phyloP scores from a whole-genome alignment of 345 rosid species.

The Hibiscus mutabilis region DNA sequence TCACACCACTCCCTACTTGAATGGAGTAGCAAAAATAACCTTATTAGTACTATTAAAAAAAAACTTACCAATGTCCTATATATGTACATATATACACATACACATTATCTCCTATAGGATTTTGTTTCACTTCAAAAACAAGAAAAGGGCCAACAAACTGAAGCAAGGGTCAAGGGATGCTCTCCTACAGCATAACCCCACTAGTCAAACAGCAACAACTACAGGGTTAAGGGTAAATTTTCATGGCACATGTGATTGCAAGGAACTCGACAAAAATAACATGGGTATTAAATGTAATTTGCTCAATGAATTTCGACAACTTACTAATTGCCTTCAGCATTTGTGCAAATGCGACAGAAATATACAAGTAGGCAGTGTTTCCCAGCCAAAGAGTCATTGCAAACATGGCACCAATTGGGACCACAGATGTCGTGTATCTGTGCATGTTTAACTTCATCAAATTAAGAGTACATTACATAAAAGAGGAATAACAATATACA shows the following conservation, averaged over 20 bases:
- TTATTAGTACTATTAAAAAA: background rate
- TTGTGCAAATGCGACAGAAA: slow-evolving; percentile 95
- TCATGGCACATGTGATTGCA: background rate
- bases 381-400: slow-evolving; percentile 99
- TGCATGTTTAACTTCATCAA: slow-evolving; percentile 18
- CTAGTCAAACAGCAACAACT: background rate
- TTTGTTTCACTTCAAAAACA: background rate
- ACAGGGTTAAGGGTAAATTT: background rate
- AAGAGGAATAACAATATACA: background rate
- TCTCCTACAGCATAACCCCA: background rate
- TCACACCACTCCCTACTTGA: background rate
- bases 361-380: slow-evolving; percentile 92
- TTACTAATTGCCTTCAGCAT: slow-evolving; percentile 96
- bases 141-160: background rate
- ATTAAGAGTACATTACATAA: background rate
- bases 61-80: background rate
- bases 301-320: slow-evolving; percentile 15
- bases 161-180: background rate
- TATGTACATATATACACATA: background rate
- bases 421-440: slow-evolving; percentile 77
- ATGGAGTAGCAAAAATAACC: background rate
- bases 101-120: background rate
- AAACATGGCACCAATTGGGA: slow-evolving; percentile 94
- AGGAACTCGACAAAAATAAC: background rate
- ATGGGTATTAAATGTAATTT: background rate